Conservation (phyloP, 768 basidiomycete species). For the Pseudohyphozyma bogoriensis region DNA sequence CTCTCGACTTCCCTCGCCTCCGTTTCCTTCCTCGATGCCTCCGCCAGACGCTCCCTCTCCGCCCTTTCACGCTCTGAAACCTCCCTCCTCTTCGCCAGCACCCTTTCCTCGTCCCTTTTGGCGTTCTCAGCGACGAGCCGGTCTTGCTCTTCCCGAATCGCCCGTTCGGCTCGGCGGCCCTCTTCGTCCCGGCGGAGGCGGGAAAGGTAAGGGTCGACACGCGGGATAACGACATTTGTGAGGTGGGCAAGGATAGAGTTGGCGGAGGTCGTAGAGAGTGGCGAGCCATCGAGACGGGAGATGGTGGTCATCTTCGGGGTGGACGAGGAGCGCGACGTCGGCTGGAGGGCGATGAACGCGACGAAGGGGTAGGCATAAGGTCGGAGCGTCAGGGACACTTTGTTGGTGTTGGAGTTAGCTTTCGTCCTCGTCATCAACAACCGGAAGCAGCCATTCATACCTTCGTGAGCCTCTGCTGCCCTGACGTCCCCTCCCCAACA, state of each 20-base stretch:
- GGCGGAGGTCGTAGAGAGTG: constrained; percentile 44
- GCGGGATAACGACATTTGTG: constrained; percentile 61
- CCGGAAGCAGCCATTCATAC: constrained; percentile 39
- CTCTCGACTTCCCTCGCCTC: constrained; percentile 38
- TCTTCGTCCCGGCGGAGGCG: constrained; percentile 47
- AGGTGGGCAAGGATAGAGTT: constrained; percentile 57
- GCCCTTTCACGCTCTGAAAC: constrained; percentile 38
- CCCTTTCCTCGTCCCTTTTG: constrained; percentile 56
- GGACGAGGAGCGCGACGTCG: constrained; percentile 39
- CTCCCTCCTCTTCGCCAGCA: constrained; percentile 49
- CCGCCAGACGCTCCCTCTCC: constrained; percentile 33
- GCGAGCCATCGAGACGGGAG: constrained; percentile 68
- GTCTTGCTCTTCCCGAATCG: constrained; percentile 62
- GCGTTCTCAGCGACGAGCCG: constrained; percentile 62
- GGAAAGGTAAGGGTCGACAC: constrained; percentile 63
- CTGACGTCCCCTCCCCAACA: constrained; percentile 90
- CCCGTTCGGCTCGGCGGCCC: constrained; percentile 46
- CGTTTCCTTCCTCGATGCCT: constrained; percentile 6
- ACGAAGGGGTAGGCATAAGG: constrained; percentile 88
- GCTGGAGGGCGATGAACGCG: constrained; percentile 80
- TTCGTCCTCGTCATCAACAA: constrained; percentile 15
- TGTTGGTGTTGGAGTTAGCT: constrained; percentile 49
- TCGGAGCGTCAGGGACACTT: constrained; percentile 47
- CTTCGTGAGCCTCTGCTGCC: constrained; percentile 69
- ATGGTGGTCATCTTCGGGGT: constrained; percentile 56